phyloP scores from a whole-genome alignment of 371 early-diverging fungal genomes.

The Syncephalastrum racemosum region DNA sequence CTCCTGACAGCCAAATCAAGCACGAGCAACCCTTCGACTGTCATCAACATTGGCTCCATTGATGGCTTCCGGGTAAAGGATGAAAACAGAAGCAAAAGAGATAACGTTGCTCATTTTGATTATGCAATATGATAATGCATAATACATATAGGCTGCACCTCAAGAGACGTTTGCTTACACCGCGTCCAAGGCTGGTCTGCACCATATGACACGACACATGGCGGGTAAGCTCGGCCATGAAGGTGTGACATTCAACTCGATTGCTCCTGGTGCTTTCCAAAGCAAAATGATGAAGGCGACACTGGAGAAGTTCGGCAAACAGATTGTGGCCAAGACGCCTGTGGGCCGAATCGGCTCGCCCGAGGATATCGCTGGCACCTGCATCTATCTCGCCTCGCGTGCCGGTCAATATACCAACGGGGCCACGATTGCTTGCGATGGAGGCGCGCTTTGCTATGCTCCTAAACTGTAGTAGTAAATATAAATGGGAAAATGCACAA shows the following conservation, averaged over 20 bases:
- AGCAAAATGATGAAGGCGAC: slow-evolving; percentile 86
- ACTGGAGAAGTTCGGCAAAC: slow-evolving; percentile 51
- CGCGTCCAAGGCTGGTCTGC: slow-evolving; percentile 77
- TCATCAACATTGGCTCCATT: slow-evolving; percentile 69
- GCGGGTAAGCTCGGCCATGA: slow-evolving; percentile 60
- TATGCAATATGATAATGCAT: neutral
- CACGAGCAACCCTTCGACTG: slow-evolving; percentile 34
- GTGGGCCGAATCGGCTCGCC: slow-evolving; percentile 74
- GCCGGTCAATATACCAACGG: slow-evolving; percentile 85
- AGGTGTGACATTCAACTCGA: slow-evolving; percentile 76
- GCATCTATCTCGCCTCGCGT: slow-evolving; percentile 73
- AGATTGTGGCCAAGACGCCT: slow-evolving; percentile 57
- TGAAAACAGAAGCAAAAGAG: neutral
- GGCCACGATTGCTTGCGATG: slow-evolving; percentile 78
- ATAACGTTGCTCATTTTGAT: neutral
- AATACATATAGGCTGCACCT: slow-evolving; percentile 18
- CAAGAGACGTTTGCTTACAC: slow-evolving; percentile 69
- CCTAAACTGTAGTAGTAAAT: slow-evolving; percentile 33
- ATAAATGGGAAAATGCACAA: no score
- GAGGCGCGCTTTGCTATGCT: slow-evolving; percentile 57
- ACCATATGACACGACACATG: slow-evolving; percentile 69
- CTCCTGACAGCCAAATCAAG: slow-evolving; percentile 65
- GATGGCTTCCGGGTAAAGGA: slow-evolving; percentile 58
- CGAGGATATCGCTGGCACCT: slow-evolving; percentile 83
- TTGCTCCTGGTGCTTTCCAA: slow-evolving; percentile 87